Evolutionary conservation across 2,329 filamentous ascomycete genomes (phyloP).

Genomic region (Sporothrix schenckii): DNA sequence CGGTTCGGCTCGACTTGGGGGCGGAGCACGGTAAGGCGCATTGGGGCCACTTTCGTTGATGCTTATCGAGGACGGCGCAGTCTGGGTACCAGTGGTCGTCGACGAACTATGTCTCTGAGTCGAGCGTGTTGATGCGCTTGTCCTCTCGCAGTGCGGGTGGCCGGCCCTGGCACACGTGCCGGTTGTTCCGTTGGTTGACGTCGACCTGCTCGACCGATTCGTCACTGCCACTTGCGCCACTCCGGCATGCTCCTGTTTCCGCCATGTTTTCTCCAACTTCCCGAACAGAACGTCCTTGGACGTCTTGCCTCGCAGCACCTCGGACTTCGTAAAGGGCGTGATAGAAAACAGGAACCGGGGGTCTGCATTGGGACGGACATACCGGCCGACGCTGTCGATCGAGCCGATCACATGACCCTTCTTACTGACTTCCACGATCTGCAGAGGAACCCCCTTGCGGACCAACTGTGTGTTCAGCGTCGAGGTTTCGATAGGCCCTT

Average conservation of each 20-base stretch:
- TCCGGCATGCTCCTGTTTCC: not conserved
- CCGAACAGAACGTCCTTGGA: constrained; percentile 6
- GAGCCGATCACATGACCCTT: constrained; percentile 2
- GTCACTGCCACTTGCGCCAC: not conserved
- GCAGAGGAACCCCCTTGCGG: not conserved
- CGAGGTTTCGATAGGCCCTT: not conserved
- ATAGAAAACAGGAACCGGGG: constrained; percentile 32
- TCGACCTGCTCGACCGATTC: not conserved
- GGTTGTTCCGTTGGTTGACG: not conserved
- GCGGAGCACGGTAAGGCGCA: not conserved
- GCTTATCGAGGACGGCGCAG: not conserved
- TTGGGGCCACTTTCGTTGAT: not conserved
- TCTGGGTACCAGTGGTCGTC: not conserved
- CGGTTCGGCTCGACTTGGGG: not conserved
- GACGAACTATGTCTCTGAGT: not conserved
- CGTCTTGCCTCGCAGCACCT: not conserved
- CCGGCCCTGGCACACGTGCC: not conserved
- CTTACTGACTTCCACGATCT: constrained; percentile 3
- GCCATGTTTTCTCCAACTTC: constrained; percentile 13
- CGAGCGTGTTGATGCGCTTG: not conserved
- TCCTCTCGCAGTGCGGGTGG: not conserved
- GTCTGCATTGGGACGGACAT: constrained; percentile 15
- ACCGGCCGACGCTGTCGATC: constrained; percentile 24
- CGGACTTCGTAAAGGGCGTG: constrained; percentile 23
- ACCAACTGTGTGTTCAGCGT: not conserved